phyloP scores from a whole-genome alignment of 805 yeast genomes.

The Nakazawaea holstii region DNA sequence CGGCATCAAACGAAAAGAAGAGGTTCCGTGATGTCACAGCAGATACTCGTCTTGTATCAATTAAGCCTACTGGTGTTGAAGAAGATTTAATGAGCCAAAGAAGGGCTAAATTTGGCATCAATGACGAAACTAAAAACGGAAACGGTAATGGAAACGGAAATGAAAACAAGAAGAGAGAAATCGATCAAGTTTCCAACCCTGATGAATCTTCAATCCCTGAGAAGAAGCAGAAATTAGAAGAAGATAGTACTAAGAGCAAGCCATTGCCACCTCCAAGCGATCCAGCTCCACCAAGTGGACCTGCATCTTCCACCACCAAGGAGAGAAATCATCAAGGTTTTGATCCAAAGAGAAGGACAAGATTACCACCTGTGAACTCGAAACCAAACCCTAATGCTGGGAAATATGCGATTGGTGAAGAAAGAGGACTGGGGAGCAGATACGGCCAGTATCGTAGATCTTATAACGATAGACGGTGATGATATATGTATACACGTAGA shows the following conservation, averaged over 20 bases:
- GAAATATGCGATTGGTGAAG: conserved; percentile 1
- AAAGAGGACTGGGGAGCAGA: not conserved
- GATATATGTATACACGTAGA: not conserved
- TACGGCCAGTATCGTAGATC: not conserved
- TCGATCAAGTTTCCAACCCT: not conserved
- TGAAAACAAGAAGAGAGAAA: not conserved
- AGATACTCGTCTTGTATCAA: too few relatives aligned
- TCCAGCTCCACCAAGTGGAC: conserved; percentile 7
- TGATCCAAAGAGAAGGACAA: conserved; percentile 7
- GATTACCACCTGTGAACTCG: conserved; percentile 4
- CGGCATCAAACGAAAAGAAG: not conserved
- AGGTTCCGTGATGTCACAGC: not conserved
- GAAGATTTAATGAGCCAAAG: not conserved
- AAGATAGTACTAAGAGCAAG: not conserved
- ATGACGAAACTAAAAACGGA: not conserved
- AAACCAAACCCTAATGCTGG: not conserved
- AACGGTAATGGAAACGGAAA: not conserved
- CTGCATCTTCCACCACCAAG: not conserved
- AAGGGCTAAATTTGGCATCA: not conserved
- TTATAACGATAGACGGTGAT: not conserved
- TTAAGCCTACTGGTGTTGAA: too few relatives aligned
- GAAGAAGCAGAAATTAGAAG: not conserved
- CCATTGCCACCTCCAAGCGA: conserved; percentile 9
- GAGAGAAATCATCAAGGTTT: not conserved
- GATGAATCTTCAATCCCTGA: not conserved